Percentiles rank a stretch among this genome's conserved stretches.
Conservation (phyloP, 1,139 yeast genomes). For the Suhomyces bribrorum region DNA sequence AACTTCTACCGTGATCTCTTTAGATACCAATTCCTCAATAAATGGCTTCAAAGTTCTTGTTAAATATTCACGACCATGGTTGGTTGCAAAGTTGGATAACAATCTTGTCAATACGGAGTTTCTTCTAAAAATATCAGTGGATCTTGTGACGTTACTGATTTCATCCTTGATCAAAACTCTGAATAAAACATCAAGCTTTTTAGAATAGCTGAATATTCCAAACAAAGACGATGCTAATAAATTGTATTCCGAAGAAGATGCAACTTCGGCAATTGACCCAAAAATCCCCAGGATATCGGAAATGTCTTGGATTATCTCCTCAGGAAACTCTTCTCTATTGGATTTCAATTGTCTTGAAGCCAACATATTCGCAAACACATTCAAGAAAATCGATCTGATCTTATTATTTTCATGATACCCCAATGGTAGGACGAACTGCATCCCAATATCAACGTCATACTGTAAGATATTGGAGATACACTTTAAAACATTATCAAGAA, state of each 20-base stretch:
- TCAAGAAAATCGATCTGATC: constrained; percentile 70
- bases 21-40: constrained; percentile 48
- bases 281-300: constrained; percentile 30
- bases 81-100: constrained; percentile 68
- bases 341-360: constrained; percentile 36
- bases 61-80: constrained; percentile 63
- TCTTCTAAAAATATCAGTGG: constrained; percentile 74
- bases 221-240: constrained; percentile 67
- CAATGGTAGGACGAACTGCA: constrained; percentile 73
- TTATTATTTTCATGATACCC: constrained; percentile 71
- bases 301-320: constrained; percentile 23
- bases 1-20: constrained; percentile 62
- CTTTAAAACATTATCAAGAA: constrained; percentile 66
- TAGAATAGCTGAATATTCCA: constrained; percentile 57
- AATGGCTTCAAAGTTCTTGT: constrained; percentile 56
- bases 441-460: constrained; percentile 76
- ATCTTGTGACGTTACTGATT: constrained; percentile 56
- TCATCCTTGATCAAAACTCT: constrained; percentile 62
- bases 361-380: constrained; percentile 71
- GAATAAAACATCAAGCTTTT: constrained; percentile 57
- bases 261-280: constrained; percentile 67
- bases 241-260: constrained; percentile 51
- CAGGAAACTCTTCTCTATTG: constrained; percentile 29
- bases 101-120: constrained; percentile 82
- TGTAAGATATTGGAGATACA: constrained; percentile 69